phyloP scores from a whole-genome alignment of 1,139 yeast species.

The Pichia sp. region DNA sequence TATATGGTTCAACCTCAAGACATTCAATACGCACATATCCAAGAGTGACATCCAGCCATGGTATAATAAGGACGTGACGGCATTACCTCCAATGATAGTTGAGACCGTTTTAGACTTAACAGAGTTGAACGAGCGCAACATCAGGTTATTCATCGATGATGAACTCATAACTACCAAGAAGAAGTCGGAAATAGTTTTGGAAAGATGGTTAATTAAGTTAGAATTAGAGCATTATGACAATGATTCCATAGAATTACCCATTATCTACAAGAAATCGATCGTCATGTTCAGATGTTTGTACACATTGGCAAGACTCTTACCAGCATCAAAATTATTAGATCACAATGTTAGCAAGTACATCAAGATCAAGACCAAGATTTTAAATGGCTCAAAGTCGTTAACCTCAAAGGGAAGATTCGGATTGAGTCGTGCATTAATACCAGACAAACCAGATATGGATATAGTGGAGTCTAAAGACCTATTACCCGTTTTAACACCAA shows the following conservation, averaged over 20 bases:
- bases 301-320: constrained; percentile 66
- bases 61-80: constrained; percentile 43
- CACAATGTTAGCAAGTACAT: constrained; percentile 33
- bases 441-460: constrained; percentile 13
- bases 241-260: constrained; percentile 51
- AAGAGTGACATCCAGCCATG: constrained; percentile 61
- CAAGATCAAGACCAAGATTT: constrained; percentile 55
- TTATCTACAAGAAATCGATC: constrained; percentile 72
- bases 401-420: constrained; percentile 85
- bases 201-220: constrained; percentile 88
- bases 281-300: constrained; percentile 72
- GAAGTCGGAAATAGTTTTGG: constrained; percentile 81
- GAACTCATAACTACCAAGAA: constrained; percentile 50
- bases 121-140: constrained; percentile 48
- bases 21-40: constrained; percentile 44
- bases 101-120: constrained; percentile 81
- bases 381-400: constrained; percentile 78
- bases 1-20: constrained; percentile 71
- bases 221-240: constrained; percentile 40
- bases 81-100: constrained; percentile 75
- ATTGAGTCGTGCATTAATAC: constrained; percentile 62
- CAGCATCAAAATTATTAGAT: constrained; percentile 55
- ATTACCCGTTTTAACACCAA: constrained; percentile 68
- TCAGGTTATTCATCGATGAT: constrained; percentile 55
- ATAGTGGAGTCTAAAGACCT: constrained; percentile 38